These are phyloP conservation scores for Penicillium sp. DNA, from an alignment of 2,329 filamentous ascomycete species.

Conservation along the genomic window DNA sequence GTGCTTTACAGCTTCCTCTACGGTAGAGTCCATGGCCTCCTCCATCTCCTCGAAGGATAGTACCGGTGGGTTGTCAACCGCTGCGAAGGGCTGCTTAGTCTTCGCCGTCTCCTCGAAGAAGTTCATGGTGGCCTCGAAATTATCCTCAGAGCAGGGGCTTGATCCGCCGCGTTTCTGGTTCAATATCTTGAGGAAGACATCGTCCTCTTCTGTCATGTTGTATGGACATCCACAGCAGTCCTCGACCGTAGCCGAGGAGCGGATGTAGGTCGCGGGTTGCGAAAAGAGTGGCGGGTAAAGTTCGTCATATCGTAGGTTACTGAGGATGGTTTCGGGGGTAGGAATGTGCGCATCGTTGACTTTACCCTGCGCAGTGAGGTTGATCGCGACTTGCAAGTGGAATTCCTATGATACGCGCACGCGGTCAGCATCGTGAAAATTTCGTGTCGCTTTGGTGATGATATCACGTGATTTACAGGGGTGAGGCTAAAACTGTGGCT, in stretches of 20 bases:
- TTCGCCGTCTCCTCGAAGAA: conserved; percentile 88
- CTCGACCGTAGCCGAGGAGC: conserved; percentile 96
- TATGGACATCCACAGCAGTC: conserved; percentile 89
- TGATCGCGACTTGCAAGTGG: conserved; percentile 85
- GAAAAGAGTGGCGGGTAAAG: conserved; percentile 78
- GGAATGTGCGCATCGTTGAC: conserved; percentile 66
- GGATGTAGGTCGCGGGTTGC: conserved; percentile 90
- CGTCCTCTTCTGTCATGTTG: conserved; percentile 92
- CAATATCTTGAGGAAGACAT: conserved; percentile 77
- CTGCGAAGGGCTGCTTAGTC: conserved; percentile 81
- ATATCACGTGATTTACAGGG: conserved; percentile 43
- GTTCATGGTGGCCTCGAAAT: conserved; percentile 92
- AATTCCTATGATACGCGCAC: conserved; percentile 66
- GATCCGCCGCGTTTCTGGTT: conserved; percentile 71
- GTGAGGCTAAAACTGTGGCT: conserved; percentile 31
- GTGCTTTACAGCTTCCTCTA: conserved; percentile 54
- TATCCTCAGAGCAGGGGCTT: conserved; percentile 76
- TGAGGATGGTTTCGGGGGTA: conserved; percentile 63
- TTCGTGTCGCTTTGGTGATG: conserved; percentile 32
- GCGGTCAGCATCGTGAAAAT: conserved; percentile 31
- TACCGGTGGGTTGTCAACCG: conserved; percentile 84
- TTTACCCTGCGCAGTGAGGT: conserved; percentile 61
- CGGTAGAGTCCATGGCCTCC: conserved; percentile 61
- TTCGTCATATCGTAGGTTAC: conserved; percentile 78
- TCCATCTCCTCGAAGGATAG: conserved; percentile 73